Conservation (phyloP, 768 basidiomycete species). For the Lanmaoa rubissima region DNA sequence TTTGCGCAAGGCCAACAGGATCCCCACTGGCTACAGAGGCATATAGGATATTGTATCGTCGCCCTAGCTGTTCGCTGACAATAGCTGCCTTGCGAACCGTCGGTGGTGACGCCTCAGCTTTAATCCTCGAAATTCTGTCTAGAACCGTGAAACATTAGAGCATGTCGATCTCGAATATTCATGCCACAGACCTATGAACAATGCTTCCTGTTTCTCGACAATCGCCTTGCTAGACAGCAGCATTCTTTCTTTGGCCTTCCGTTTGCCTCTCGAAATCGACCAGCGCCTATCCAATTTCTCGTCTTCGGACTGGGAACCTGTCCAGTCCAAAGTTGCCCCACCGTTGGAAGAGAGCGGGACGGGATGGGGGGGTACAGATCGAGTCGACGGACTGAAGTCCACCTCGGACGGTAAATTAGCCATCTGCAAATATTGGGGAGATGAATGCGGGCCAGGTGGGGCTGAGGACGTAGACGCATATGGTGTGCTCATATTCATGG, state of each 20-base stretch:
- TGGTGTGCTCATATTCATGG: slow-evolving; percentile 26
- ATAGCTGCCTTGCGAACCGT: slow-evolving; percentile 65
- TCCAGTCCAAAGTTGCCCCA: slow-evolving; percentile 74
- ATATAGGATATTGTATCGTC: slow-evolving; percentile 61
- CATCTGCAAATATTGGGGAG: slow-evolving; percentile 24
- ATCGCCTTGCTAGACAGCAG: slow-evolving; percentile 41
- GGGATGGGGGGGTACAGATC: slow-evolving; percentile 50
- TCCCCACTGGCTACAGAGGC: slow-evolving; percentile 32
- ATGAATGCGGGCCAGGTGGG: slow-evolving; percentile 12
- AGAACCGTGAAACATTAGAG: not conserved
- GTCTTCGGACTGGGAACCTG: slow-evolving; percentile 52
- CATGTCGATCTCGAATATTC: slow-evolving; percentile 1
- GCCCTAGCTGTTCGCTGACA: slow-evolving; percentile 59
- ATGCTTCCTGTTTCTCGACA: slow-evolving; percentile 58
- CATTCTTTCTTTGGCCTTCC: slow-evolving; percentile 53
- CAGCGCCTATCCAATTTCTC: slow-evolving; percentile 60
- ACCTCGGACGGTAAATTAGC: slow-evolving; percentile 42
- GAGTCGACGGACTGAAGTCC: slow-evolving; percentile 69
- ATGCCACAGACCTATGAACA: slow-evolving; percentile 49
- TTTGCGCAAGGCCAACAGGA: slow-evolving; percentile 46
- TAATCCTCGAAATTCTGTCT: slow-evolving; percentile 63
- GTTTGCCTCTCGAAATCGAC: slow-evolving; percentile 52
- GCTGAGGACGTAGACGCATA: slow-evolving; percentile 33
- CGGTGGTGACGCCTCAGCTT: slow-evolving; percentile 45
- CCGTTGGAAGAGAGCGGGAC: slow-evolving; percentile 68